Evolutionary conservation across 2,329 filamentous ascomycete species (phyloP).

Genomic region (Phyllosticta citriasiana): DNA sequence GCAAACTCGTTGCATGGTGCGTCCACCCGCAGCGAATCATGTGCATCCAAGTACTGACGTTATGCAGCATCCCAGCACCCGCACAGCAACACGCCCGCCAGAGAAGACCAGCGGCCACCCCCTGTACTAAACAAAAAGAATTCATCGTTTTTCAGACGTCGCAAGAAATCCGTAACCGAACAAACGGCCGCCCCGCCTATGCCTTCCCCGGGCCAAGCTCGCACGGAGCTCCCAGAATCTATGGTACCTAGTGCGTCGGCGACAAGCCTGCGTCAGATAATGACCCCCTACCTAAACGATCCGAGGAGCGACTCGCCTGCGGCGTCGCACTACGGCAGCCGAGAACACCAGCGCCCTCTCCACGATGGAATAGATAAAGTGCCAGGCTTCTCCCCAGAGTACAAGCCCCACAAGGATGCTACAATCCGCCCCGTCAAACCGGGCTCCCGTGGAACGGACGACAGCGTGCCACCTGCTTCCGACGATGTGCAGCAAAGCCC

Average conservation of each 20-base stretch:
- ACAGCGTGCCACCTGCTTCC: conserved; percentile 6
- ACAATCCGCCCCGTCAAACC: conserved; percentile 57
- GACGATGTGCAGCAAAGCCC: conserved; percentile 25
- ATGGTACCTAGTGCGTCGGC: conserved; percentile 42
- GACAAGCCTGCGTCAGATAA: conserved; percentile 74
- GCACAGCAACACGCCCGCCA: not conserved
- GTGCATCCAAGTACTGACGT: not conserved
- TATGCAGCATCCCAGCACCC: conserved; percentile 9
- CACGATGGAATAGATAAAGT: conserved; percentile 27
- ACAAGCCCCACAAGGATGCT: conserved; percentile 61
- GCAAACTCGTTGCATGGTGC: not conserved
- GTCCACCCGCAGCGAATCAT: not conserved
- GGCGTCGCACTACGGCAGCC: conserved; percentile 20
- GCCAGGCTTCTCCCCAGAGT: conserved; percentile 64
- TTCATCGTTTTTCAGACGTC: conserved; percentile 85
- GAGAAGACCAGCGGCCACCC: not conserved
- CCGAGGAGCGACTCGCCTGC: conserved; percentile 14
- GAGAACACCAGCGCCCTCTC: conserved; percentile 17
- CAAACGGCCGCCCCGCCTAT: conserved; percentile 50
- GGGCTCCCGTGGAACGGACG: conserved; percentile 26
- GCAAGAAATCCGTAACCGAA: conserved; percentile 82
- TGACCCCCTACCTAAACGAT: conserved; percentile 66
- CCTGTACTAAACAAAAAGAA: conserved; percentile 68
- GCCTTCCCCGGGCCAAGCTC: conserved; percentile 31
- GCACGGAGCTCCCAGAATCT: conserved; percentile 18